Evolutionary conservation across 1,284 basidiomycete genomes (phyloP).

Genomic region (Pyrrhoderma lamaoense): DNA sequence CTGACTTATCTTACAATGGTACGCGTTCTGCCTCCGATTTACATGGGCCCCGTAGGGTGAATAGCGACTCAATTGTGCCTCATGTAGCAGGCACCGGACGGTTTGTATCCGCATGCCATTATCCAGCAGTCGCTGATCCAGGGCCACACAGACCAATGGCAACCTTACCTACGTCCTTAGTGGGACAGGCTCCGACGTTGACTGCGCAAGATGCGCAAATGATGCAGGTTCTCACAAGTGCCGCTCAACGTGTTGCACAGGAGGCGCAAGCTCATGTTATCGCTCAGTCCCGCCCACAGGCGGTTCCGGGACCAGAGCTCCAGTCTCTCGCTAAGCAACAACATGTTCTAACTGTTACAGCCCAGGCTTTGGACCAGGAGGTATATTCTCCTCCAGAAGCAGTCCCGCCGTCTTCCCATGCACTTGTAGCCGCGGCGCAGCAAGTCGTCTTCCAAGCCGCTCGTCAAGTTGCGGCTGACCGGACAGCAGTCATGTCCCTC

Average conservation of each 20-base stretch:
- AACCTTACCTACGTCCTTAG: slow-evolving; percentile 18
- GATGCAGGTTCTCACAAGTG: slow-evolving; percentile 65
- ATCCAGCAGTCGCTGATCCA: slow-evolving; percentile 19
- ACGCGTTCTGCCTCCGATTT: slow-evolving; percentile 48
- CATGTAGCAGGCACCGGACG: slow-evolving; percentile 29
- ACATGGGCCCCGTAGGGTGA: slow-evolving; percentile 46
- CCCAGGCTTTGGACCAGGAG: slow-evolving; percentile 66
- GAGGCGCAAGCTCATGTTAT: slow-evolving; percentile 63
- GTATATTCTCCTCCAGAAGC: slow-evolving; percentile 44
- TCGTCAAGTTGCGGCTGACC: slow-evolving; percentile 54
- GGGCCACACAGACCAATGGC: slow-evolving; percentile 6
- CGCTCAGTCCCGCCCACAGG: slow-evolving; percentile 38
- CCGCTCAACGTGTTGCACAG: slow-evolving; percentile 67
- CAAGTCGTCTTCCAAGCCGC: slow-evolving; percentile 74
- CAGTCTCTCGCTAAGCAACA: slow-evolving; percentile 71
- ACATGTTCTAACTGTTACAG: slow-evolving; percentile 68
- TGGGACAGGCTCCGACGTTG: slow-evolving; percentile 23
- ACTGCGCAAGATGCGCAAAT: slow-evolving; percentile 51
- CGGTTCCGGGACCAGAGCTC: slow-evolving; percentile 39
- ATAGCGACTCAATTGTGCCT: slow-evolving; percentile 48
- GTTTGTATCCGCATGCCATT: slow-evolving; percentile 25
- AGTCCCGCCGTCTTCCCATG: slow-evolving; percentile 34
- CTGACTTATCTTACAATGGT: slow-evolving; percentile 51
- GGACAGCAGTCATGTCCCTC: slow-evolving; percentile 35
- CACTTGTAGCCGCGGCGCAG: slow-evolving; percentile 63